Percentiles rank a stretch among this genome's conserved stretches.
phyloP scores from a whole-genome alignment of 352 stramenopile genomes.

The Pythium dissimile region DNA sequence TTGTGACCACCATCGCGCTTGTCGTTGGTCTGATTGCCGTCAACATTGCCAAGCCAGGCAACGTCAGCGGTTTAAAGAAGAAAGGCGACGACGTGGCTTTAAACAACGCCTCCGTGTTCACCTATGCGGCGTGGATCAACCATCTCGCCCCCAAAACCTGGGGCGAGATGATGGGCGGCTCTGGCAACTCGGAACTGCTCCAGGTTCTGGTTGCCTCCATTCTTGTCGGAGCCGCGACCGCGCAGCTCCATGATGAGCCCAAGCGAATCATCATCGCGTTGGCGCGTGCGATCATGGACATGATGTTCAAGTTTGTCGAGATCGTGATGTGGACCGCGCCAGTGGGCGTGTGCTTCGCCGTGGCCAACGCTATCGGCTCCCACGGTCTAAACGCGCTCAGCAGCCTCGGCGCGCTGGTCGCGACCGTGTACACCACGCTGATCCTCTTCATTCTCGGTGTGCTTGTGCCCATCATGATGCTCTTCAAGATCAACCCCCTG shows the following conservation, averaged over 20 bases:
- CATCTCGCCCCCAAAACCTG: slow-evolving; percentile 8
- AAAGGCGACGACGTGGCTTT: slow-evolving; percentile 34
- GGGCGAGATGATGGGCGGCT: slow-evolving; percentile 12
- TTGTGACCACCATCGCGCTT: slow-evolving; percentile 44
- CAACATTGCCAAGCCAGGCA: slow-evolving; percentile 50
- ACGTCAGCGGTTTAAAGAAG: slow-evolving; percentile 31
- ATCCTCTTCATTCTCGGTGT: slow-evolving; percentile 46
- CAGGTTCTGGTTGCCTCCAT: slow-evolving; percentile 50
- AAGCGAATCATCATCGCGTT: slow-evolving; percentile 49
- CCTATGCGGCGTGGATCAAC: slow-evolving; percentile 28
- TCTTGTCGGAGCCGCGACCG: slow-evolving; percentile 37
- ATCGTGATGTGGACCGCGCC: slow-evolving; percentile 65
- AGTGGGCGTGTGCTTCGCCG: slow-evolving; percentile 53
- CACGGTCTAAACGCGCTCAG: slow-evolving; percentile 41
- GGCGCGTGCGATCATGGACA: slow-evolving; percentile 43
- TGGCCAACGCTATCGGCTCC: slow-evolving; percentile 43
- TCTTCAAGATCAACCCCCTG: slow-evolving; percentile 46
- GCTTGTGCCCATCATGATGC: slow-evolving; percentile 34
- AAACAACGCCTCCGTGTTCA: slow-evolving; percentile 26
- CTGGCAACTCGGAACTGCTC: slow-evolving; percentile 33
- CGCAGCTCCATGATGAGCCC: slow-evolving; percentile 25
- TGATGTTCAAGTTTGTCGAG: slow-evolving; percentile 75
- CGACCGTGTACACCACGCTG: slow-evolving; percentile 44
- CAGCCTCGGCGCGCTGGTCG: slow-evolving; percentile 39
- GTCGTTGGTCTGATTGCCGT: slow-evolving; percentile 43